These are phyloP conservation scores for Gamarada debralockiae DNA, from an alignment of 495 filamentous ascomycete genomes.

Conservation along the genomic window DNA sequence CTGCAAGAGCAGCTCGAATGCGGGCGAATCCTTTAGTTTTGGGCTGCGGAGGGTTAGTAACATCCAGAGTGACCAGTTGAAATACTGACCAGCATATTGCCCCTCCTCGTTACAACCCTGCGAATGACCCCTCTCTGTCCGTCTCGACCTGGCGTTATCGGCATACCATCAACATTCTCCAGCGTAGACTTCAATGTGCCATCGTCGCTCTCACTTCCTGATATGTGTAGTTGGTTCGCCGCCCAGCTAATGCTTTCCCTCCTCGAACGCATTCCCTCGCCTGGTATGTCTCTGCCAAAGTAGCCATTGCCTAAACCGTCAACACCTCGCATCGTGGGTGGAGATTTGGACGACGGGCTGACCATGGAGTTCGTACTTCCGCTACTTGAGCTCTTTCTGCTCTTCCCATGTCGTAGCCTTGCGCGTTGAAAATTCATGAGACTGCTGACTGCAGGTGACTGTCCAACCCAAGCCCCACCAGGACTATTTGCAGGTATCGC, in stretches of 20 bases:
- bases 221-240: constrained; percentile 81
- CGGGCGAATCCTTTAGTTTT: constrained; percentile 95
- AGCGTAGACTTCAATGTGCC: constrained; percentile 47
- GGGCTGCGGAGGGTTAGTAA: constrained; percentile 43
- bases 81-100: constrained; percentile 75
- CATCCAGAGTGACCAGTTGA: neutral
- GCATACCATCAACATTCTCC: constrained; percentile 41
- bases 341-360: constrained; percentile 60
- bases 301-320: constrained; percentile 51
- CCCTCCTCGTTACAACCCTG: constrained; percentile 75
- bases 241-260: constrained; percentile 84
- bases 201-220: constrained; percentile 77
- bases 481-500: constrained; percentile 37
- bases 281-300: constrained; percentile 38
- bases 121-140: constrained; percentile 52
- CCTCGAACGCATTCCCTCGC: constrained; percentile 47
- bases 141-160: constrained; percentile 36
- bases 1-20: constrained; percentile 81
- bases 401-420: constrained; percentile 49
- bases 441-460: constrained; percentile 65
- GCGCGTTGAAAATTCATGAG: constrained; percentile 74
- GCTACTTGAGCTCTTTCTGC: constrained; percentile 65
- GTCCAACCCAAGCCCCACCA: constrained; percentile 54
- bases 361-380: constrained; percentile 67
- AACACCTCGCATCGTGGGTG: constrained; percentile 46